Evolutionary conservation across 2,329 filamentous ascomycete species (phyloP).

Genomic region (Sporothrix protearum): DNA sequence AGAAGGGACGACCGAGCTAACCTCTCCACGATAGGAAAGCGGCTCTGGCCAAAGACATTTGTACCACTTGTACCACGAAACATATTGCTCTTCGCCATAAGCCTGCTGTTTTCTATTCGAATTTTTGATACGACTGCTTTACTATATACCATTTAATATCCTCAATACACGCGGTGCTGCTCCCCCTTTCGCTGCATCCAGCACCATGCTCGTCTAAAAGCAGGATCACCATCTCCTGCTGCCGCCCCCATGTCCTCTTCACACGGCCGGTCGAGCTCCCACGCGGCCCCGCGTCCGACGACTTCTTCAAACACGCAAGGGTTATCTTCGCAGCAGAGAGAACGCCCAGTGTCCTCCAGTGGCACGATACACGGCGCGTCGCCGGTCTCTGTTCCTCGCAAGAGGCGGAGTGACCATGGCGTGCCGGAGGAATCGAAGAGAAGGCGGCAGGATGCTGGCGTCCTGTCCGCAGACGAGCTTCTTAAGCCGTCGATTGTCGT

Average conservation of each 20-base stretch:
- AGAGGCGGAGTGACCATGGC: slow-evolving; percentile 30
- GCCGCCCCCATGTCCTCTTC: slow-evolving; percentile 22
- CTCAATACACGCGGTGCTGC: not conserved
- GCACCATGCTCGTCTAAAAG: slow-evolving; percentile 18
- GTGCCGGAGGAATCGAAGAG: slow-evolving; percentile 30
- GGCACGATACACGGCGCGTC: slow-evolving; percentile 34
- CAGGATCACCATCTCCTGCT: not conserved
- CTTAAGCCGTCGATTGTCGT: slow-evolving; percentile 51
- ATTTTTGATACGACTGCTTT: not conserved
- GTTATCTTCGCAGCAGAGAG: slow-evolving; percentile 34
- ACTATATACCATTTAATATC: not conserved
- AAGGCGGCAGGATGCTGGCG: slow-evolving; percentile 14
- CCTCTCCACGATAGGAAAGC: slow-evolving; percentile 10
- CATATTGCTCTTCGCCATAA: not conserved
- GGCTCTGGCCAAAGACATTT: not conserved
- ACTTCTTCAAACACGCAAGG: slow-evolving; percentile 26
- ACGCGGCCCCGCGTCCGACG: slow-evolving; percentile 49
- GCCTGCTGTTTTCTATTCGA: slow-evolving; percentile 4
- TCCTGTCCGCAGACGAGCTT: slow-evolving; percentile 48
- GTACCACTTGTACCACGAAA: not conserved
- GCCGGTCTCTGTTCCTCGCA: slow-evolving; percentile 37
- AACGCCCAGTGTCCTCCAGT: slow-evolving; percentile 30
- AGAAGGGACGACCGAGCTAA: slow-evolving; percentile 5
- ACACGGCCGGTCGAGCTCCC: slow-evolving; percentile 32
- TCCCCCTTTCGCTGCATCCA: not conserved